These are phyloP conservation scores for Theobroma grandiflorum DNA, from an alignment of 441 rosid species.

Conservation along the genomic window DNA sequence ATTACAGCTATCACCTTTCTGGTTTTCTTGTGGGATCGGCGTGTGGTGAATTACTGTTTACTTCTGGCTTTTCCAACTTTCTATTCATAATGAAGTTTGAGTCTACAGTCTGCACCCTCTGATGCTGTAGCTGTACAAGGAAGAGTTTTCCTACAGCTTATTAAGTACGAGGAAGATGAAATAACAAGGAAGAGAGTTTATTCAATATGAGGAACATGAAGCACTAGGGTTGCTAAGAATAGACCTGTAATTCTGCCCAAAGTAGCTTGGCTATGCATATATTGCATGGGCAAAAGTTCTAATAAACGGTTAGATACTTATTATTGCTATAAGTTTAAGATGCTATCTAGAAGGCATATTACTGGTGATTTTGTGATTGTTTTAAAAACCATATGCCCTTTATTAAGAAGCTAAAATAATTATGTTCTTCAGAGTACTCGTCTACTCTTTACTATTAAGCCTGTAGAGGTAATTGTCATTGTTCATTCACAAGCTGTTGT, in stretches of 20 bases:
- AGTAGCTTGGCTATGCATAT: background rate
- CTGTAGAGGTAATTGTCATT: background rate
- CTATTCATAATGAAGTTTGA: too few species aligned
- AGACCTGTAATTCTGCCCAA: background rate
- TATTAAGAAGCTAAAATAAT: background rate
- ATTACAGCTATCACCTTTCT: too few species aligned
- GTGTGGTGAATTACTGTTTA: too few species aligned
- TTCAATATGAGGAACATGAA: too few species aligned
- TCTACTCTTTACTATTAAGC: background rate
- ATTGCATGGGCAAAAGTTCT: background rate
- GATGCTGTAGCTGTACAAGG: too few species aligned
- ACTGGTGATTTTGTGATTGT: background rate
- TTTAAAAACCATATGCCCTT: background rate
- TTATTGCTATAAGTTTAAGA: background rate
- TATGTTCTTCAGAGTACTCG: background rate
- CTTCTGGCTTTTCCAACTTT: too few species aligned
- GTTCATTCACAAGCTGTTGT: conserved; percentile 2
- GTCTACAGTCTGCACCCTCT: too few species aligned
- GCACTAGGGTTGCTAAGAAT: background rate
- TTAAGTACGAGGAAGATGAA: too few species aligned
- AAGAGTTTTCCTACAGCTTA: too few species aligned
- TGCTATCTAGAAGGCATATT: background rate
- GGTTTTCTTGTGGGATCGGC: too few species aligned
- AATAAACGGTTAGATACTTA: background rate
- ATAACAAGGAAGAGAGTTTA: too few species aligned